Conservation (phyloP, 768 basidiomycete species). For the Suillus sp. region DNA sequence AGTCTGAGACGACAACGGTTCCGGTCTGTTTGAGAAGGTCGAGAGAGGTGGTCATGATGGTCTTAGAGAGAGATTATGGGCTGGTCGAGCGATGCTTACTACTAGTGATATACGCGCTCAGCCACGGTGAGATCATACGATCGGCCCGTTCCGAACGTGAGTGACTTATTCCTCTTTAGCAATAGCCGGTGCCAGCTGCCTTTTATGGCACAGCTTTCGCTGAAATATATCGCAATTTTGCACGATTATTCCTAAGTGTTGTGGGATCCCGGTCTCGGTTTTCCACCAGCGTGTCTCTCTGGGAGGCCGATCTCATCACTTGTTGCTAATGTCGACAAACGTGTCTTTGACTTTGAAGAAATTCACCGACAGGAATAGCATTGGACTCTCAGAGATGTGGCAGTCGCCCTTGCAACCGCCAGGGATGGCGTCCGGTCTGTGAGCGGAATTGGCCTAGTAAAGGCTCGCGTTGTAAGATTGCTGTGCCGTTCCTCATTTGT, state of each 20-base stretch:
- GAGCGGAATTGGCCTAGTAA: slow-evolving; percentile 8
- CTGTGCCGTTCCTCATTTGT: background rate
- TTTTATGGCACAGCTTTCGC: background rate
- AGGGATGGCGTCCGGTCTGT: slow-evolving; percentile 8
- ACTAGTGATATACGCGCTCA: slow-evolving; percentile 19
- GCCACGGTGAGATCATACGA: slow-evolving; percentile 15
- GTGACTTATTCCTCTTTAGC: slow-evolving; percentile 9
- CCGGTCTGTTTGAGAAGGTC: slow-evolving; percentile 88
- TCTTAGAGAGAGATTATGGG: slow-evolving; percentile 19
- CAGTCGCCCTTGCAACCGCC: slow-evolving; percentile 11
- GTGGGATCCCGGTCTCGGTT: slow-evolving; percentile 13
- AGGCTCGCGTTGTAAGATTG: background rate
- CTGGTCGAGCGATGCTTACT: slow-evolving; percentile 9
- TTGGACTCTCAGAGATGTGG: slow-evolving; percentile 15
- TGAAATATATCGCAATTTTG: background rate
- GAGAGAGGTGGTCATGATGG: slow-evolving; percentile 77
- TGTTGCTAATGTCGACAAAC: slow-evolving; percentile 15
- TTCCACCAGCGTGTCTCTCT: slow-evolving; percentile 24
- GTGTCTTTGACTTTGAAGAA: slow-evolving; percentile 16
- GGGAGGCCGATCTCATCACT: slow-evolving; percentile 11
- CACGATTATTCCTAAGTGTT: slow-evolving; percentile 7
- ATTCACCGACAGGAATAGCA: slow-evolving; percentile 17
- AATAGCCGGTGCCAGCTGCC: background rate
- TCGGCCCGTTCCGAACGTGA: slow-evolving; percentile 3
- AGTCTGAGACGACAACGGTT: slow-evolving; percentile 96